Base-by-base conservation (phyloP, 257 asterid species). In the Linderniella brevidens region DNA sequence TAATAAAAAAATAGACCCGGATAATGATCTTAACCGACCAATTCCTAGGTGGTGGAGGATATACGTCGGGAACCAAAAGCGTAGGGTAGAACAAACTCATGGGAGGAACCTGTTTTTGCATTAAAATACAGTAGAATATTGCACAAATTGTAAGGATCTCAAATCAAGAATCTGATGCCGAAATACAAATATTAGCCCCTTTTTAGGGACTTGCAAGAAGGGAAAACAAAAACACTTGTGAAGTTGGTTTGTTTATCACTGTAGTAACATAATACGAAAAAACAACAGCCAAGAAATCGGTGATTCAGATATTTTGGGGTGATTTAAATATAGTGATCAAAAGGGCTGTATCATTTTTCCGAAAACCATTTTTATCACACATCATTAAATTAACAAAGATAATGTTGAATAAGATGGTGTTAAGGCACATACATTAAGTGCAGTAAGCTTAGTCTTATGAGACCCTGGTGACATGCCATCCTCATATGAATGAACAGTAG, bases 1-100 rank as follows among this genome's bases (percentile, higher is more conserved):
- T 17, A 43, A 47, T 9, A 42, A 19, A 44, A 46, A 53, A 41
- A 58, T 54, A 42, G 20, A 59, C 11, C 38, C 51, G 59, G 14
- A 36, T 56, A n/a, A 37, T 14, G 35, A 44, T 54, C 37, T 53
- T 11, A 46, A 64, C 73, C 58, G 54, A 88, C 96, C 96, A 88
- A 44, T 80, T 64, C 38, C 78, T 71, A 0, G 94, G 93, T 50
- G 98, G 94, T 37, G 93, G 87, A 64, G 96, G 96, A 68, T 84
- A 81, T 58, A 81, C 87, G 63, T 84, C 98, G 49, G 96, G 94
- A 60, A 73, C 93, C 72, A 88, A 74, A 65, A 84, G 92, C 61
- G 46, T 68, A 19, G 96, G 98, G 63, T 78, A 84, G 70, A 90
- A 88, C 71, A 88, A 73, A 61, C 98, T 95, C 98, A 88, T 88